A percentile compares a stretch with the other conserved stretches of the same genome.
These are phyloP conservation scores for Scleromitrula shiraiana DNA, from an alignment of 2,329 filamentous ascomycete species.

Conservation along the genomic window DNA sequence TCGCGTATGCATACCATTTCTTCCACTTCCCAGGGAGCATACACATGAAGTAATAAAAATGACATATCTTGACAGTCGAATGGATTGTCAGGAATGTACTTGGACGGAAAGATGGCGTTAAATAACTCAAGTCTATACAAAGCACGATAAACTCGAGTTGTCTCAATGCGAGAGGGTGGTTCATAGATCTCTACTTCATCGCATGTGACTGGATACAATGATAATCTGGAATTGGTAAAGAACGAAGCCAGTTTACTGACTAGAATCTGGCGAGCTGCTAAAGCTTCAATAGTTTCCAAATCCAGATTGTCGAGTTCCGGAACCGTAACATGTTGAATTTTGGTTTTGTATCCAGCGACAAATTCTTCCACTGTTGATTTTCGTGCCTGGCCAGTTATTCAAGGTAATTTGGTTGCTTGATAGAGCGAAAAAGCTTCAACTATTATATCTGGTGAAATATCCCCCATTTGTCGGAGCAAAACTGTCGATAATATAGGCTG, in stretches of 20 bases:
- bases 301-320: no score
- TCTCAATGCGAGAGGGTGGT: conserved; percentile 1
- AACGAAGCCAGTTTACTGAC: no score
- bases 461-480: not conserved
- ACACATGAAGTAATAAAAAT: conserved; percentile 4
- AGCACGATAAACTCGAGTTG: conserved; percentile 8
- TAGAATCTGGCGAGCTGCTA: no score
- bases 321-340: no score
- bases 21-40: conserved; percentile 10
- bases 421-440: not conserved
- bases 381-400: no score
- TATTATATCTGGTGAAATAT: not conserved
- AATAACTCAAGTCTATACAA: conserved; percentile 10
- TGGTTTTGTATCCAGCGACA: no score
- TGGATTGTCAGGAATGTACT: not conserved
- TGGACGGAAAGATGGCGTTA: not conserved
- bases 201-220: conserved; percentile 4
- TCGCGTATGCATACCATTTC: conserved; percentile 10
- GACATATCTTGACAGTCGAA: conserved; percentile 2
- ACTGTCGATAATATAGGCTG: conserved; percentile 1
- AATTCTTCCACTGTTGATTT: no score
- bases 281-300: no score
- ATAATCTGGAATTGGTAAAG: conserved; percentile 5
- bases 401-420: no score
- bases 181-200: not conserved